Conservation (phyloP, 2,329 filamentous ascomycete genomes). For the Byssoonygena ceratinophila region DNA sequence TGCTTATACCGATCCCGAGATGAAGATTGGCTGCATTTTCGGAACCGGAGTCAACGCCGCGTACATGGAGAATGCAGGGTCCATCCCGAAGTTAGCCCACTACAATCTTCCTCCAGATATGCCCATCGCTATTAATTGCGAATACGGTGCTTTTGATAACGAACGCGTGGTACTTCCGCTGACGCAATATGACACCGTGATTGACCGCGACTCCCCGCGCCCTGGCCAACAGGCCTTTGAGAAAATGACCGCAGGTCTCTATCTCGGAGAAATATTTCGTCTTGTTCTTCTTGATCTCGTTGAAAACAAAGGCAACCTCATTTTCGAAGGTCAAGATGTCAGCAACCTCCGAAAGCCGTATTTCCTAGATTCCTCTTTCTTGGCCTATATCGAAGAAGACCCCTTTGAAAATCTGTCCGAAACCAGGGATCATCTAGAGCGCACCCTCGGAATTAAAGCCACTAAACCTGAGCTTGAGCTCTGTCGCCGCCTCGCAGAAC, state of each 20-base stretch:
- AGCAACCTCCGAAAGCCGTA: conserved; percentile 74
- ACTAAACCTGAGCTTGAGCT: conserved; percentile 76
- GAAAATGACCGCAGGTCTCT: conserved; percentile 94
- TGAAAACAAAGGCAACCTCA: conserved; percentile 59
- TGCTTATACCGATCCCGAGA: conserved; percentile 83
- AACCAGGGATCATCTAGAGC: conserved; percentile 69
- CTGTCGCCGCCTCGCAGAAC: conserved; percentile 74
- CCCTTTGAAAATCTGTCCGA: conserved; percentile 92
- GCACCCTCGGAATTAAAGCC: conserved; percentile 60
- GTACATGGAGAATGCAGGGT: conserved; percentile 89
- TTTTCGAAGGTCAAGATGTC: conserved; percentile 79
- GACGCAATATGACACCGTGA: conserved; percentile 73
- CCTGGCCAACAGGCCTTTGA: conserved; percentile 93
- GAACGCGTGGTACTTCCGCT: conserved; percentile 77
- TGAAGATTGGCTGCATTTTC: conserved; percentile 96
- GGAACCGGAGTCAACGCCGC: conserved; percentile 96
- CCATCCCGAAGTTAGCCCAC: conserved; percentile 85
- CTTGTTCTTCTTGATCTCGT: conserved; percentile 76
- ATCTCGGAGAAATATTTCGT: conserved; percentile 89
- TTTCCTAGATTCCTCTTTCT: conserved; percentile 82
- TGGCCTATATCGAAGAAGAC: conserved; percentile 87
- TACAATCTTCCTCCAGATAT: conserved; percentile 75
- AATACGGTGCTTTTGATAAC: conserved; percentile 95
- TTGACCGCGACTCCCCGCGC: conserved; percentile 83
- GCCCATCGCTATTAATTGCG: conserved; percentile 93